Percentiles rank a stretch among this genome's conserved stretches.
Evolutionary conservation across 139 green algal genomes (phyloP).

Genomic region (Chlorella ohadii): DNA sequence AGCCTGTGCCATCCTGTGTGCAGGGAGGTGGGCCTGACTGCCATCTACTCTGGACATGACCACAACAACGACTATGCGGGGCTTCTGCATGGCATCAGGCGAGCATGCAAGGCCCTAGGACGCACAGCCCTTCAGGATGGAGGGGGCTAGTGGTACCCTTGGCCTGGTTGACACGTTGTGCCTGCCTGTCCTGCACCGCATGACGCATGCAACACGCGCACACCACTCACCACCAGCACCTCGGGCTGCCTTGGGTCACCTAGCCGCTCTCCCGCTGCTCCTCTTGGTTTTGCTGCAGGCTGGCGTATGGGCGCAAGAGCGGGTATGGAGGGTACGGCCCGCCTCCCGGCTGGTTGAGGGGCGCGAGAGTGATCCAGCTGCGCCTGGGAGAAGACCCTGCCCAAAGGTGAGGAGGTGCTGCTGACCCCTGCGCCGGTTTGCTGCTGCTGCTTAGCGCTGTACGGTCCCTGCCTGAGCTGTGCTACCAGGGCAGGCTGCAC

Average conservation of each 20-base stretch:
- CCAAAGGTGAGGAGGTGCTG: background rate
- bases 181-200: too few relatives aligned
- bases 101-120: background rate
- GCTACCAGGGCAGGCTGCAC: too few relatives aligned
- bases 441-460: background rate
- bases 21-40: constrained; percentile 16
- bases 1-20: too few relatives aligned
- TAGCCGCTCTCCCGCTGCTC: too few relatives aligned
- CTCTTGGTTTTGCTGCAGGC: too few relatives aligned
- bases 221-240: too few relatives aligned
- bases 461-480: too few relatives aligned
- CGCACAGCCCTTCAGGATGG: too few relatives aligned
- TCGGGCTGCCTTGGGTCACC: background rate
- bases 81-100: constrained; percentile 19
- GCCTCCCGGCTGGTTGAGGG: constrained; percentile 13
- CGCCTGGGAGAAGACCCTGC: constrained; percentile 11
- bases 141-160: too few relatives aligned
- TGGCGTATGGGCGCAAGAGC: constrained; percentile 27
- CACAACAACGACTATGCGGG: constrained; percentile 55
- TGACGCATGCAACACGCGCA: too few relatives aligned
- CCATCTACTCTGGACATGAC: constrained; percentile 52
- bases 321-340: constrained; percentile 42
- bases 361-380: constrained; percentile 41
- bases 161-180: too few relatives aligned
- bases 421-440: too few relatives aligned